Conservation (phyloP, 768 basidiomycete species). For the Melanogaster broomeanus region DNA sequence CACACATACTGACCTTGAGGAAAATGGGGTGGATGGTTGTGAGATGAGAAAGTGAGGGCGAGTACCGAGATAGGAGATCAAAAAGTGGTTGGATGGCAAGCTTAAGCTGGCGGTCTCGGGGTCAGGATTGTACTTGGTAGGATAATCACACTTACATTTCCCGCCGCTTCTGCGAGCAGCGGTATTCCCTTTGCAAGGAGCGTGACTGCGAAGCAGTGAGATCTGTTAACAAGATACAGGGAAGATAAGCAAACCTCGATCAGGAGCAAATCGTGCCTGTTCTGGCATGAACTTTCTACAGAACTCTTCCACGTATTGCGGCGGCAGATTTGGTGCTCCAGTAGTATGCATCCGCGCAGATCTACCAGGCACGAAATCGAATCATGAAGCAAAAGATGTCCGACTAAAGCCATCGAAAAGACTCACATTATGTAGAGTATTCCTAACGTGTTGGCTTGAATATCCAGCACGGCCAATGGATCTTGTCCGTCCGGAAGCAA, state of each 20-base stretch:
- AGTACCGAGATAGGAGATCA: constrained; percentile 62
- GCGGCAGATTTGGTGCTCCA: constrained; percentile 40
- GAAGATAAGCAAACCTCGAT: constrained; percentile 50
- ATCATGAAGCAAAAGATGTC: neutral
- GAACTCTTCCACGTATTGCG: constrained; percentile 52
- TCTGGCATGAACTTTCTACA: constrained; percentile 62
- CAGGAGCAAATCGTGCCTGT: constrained; percentile 66
- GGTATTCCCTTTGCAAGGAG: constrained; percentile 65
- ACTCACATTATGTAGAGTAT: constrained; percentile 75
- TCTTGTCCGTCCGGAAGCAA: constrained; percentile 62
- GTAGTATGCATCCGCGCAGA: constrained; percentile 55
- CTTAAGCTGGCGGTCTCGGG: constrained; percentile 36
- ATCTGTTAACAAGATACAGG: neutral
- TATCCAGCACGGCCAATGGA: constrained; percentile 61
- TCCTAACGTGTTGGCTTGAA: constrained; percentile 59
- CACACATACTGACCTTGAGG: constrained; percentile 48
- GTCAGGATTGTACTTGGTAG: constrained; percentile 2
- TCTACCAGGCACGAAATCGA: constrained; percentile 33
- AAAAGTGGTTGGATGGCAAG: constrained; percentile 59
- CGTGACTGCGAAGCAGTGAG: constrained; percentile 48
- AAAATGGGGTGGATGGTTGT: constrained; percentile 74
- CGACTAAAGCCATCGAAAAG: neutral
- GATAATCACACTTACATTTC: constrained; percentile 49
- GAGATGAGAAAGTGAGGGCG: constrained; percentile 55
- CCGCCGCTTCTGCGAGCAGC: constrained; percentile 45